Conservation (phyloP, 176 grass and related monocot species). For the Oryza nivara region DNA sequence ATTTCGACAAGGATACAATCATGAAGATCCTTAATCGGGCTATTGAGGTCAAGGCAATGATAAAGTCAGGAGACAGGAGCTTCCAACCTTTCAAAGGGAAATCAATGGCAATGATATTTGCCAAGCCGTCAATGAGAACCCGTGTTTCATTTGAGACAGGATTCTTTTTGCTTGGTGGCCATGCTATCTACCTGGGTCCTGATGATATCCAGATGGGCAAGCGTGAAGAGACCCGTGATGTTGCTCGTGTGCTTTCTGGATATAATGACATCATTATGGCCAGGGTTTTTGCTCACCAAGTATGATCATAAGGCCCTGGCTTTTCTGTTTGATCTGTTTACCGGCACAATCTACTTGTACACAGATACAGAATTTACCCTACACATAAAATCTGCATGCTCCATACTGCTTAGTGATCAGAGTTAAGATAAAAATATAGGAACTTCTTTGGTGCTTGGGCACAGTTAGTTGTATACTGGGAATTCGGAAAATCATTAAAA, state of each 20-base stretch:
- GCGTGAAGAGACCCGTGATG: slow-evolving; percentile 94
- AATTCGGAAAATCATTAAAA: background rate
- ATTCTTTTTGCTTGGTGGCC: slow-evolving; percentile 93
- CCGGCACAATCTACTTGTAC: background rate
- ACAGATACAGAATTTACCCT: slow-evolving; percentile 10
- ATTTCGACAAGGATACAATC: slow-evolving; percentile 95
- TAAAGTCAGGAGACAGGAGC: slow-evolving; percentile 92
- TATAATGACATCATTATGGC: slow-evolving; percentile 99
- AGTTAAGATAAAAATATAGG: background rate
- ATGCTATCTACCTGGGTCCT: slow-evolving; percentile 90
- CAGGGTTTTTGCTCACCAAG: slow-evolving; percentile 85
- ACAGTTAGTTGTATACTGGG: slow-evolving; percentile 5
- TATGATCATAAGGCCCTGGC: slow-evolving; percentile 38
- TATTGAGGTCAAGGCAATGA: slow-evolving; percentile 69
- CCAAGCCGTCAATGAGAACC: slow-evolving; percentile 97
- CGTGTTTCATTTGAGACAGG: slow-evolving; percentile 98
- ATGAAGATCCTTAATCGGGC: slow-evolving; percentile 78
- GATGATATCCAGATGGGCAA: slow-evolving; percentile 99
- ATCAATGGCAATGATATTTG: slow-evolving; percentile 98
- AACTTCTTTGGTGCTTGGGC: slow-evolving; percentile 11
- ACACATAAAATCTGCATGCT: background rate
- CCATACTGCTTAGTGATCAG: background rate
- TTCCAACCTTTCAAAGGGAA: slow-evolving; percentile 94
- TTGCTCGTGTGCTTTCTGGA: slow-evolving; percentile 90
- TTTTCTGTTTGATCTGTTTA: background rate